Base-by-base conservation (phyloP, 148 eudicot genomes). In the Spergularia bocconei region DNA sequence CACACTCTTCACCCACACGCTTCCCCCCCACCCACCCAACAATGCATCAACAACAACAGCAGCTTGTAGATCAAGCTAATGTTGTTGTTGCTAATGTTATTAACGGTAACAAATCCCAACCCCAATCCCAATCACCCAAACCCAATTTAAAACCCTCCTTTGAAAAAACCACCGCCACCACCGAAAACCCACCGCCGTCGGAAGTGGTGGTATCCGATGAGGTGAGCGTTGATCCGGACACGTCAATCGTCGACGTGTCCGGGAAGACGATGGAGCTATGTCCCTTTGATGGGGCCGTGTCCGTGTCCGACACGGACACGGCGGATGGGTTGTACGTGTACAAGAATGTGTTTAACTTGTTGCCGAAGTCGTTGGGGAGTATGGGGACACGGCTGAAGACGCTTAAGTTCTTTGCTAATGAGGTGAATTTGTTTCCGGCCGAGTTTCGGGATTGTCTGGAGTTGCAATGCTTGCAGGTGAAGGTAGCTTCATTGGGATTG, bases 331-430 rank as follows among this genome's bases (percentile, higher is more conserved):
- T 91, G 20, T 91, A 85, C 53, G 74, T 91, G 71, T 94, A 91
- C 63, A 87, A 83, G 71, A 94, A 94, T 76, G 88, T 76, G 48
- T 88, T 88, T 65, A 90, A 90, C 84, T 81, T 94, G 83, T 83
- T 94, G 4, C 97, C 98, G 1, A 80, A 82, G 59, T 86, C 87
- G 59, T 39, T 89, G 60, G 97, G 91, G 17, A 72, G 74, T 50
- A 63, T 87, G 6, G 81, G 86, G 19, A 66, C 68, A 38, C 75
- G 76, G 66, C 56, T 94, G 77, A 94, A 88, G 74, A 91, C 88
- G 11, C 66, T 94, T 66, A 94, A 94, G 59, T 91, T 87, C 52
- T 94, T 91, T 29, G 90, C 89, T 0, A 94, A 94, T 53, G 96
- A 91, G 68, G 71, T 94, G 53, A 88, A 94, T 82, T 81, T 94